Percentiles rank a stretch among this genome's conserved stretches.
These are phyloP conservation scores for Mycena epipterygia DNA, from an alignment of 768 basidiomycete species.

Conservation along the genomic window DNA sequence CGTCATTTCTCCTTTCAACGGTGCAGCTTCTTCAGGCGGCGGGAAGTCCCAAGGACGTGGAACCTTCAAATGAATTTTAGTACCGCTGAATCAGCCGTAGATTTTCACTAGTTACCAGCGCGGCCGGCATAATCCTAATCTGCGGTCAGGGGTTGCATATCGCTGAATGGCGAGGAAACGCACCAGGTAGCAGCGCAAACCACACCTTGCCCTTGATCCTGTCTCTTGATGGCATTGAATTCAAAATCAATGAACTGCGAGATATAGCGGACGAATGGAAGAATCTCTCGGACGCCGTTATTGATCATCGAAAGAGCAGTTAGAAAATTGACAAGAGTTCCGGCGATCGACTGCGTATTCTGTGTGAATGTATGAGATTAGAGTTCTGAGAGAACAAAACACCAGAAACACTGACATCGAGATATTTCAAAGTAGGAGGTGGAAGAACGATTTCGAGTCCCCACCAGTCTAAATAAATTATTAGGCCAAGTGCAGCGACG, in stretches of 20 bases:
- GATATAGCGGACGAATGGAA: conserved; percentile 87
- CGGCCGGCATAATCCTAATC: conserved; percentile 81
- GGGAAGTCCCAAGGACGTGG: conserved; percentile 88
- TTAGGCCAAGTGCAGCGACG: neutral
- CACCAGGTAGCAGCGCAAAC: conserved; percentile 93
- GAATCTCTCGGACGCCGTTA: conserved; percentile 83
- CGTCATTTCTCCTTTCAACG: conserved; percentile 27
- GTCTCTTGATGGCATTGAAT: conserved; percentile 71
- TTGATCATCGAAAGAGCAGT: conserved; percentile 78
- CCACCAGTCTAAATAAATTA: conserved; percentile 83
- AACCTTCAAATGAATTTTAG: conserved; percentile 52
- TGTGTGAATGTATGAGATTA: conserved; percentile 39
- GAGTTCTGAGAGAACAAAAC: neutral
- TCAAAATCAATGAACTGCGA: conserved; percentile 85
- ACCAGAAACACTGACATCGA: conserved; percentile 60
- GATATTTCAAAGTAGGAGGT: conserved; percentile 72
- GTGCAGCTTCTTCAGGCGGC: conserved; percentile 49
- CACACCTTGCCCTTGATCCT: conserved; percentile 82
- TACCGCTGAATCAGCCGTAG: neutral
- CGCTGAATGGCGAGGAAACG: conserved; percentile 31
- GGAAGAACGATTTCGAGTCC: conserved; percentile 86
- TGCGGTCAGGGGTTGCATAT: neutral
- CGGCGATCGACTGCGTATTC: conserved; percentile 72
- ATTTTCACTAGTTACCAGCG: conserved; percentile 58
- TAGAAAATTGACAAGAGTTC: conserved; percentile 78